These are phyloP conservation scores for Raffaelea ambrosiae DNA, from an alignment of 2,329 filamentous ascomycete species.

Conservation along the genomic window DNA sequence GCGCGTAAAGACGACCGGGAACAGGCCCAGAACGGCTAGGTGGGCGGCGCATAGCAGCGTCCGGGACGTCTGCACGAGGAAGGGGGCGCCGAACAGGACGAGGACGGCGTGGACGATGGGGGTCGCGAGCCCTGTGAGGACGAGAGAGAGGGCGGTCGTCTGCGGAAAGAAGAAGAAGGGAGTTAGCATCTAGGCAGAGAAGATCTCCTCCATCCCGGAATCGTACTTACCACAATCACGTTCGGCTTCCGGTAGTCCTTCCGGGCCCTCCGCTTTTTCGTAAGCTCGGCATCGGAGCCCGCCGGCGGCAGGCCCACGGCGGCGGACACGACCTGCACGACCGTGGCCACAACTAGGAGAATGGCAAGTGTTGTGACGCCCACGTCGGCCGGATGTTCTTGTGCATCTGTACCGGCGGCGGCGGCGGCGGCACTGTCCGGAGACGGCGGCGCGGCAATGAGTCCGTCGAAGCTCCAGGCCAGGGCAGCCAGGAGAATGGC, in stretches of 20 bases:
- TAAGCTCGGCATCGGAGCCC: slow-evolving; percentile 38
- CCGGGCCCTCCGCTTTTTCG: slow-evolving; percentile 28
- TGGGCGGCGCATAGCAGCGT: slow-evolving; percentile 77
- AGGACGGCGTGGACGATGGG: slow-evolving; percentile 54
- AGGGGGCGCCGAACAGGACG: slow-evolving; percentile 84
- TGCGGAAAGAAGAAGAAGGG: slow-evolving; percentile 13
- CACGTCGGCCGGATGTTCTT: not conserved
- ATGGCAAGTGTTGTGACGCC: slow-evolving; percentile 18
- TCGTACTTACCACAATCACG: slow-evolving; percentile 35
- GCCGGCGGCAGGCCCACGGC: slow-evolving; percentile 56
- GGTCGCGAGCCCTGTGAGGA: slow-evolving; percentile 63
- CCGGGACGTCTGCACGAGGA: slow-evolving; percentile 70
- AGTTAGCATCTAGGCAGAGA: not conserved
- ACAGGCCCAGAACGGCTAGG: slow-evolving; percentile 67
- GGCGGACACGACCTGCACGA: slow-evolving; percentile 39
- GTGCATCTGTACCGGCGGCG: not conserved
- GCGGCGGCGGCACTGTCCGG: slow-evolving; percentile 14
- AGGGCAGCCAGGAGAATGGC: slow-evolving; percentile 19
- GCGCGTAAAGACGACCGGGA: slow-evolving; percentile 78
- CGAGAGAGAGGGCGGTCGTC: slow-evolving; percentile 36
- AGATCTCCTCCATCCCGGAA: not conserved
- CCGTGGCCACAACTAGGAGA: slow-evolving; percentile 20
- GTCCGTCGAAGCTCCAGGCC: slow-evolving; percentile 17
- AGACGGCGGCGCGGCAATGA: slow-evolving; percentile 16
- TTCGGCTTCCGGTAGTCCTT: slow-evolving; percentile 35